These are phyloP conservation scores for Zopfia rhizophila DNA, from an alignment of 2,329 filamentous ascomycete species.

Conservation along the genomic window DNA sequence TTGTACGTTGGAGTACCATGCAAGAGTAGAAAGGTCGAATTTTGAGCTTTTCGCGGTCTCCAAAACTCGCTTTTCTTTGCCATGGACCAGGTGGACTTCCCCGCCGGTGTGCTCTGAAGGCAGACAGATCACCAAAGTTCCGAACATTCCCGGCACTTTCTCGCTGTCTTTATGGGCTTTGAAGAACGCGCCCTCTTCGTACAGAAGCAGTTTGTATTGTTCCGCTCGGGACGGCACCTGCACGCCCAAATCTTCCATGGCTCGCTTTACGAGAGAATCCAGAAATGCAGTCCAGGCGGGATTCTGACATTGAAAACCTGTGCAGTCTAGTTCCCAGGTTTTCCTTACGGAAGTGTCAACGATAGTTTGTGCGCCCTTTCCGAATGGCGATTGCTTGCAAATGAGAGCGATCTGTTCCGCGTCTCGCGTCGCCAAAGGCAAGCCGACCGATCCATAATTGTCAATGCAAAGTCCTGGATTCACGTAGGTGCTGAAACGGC, in stretches of 20 bases:
- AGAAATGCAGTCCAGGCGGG: slow-evolving; percentile 31
- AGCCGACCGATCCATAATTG: slow-evolving; percentile 14
- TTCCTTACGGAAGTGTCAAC: slow-evolving; percentile 40
- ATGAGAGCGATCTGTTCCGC: slow-evolving; percentile 24
- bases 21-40: slow-evolving; percentile 20
- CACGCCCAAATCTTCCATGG: slow-evolving; percentile 24
- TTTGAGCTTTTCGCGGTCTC: slow-evolving; percentile 34
- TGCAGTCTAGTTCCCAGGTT: slow-evolving; percentile 43
- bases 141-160: slow-evolving; percentile 62
- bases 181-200: slow-evolving; percentile 62
- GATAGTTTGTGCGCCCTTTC: slow-evolving; percentile 41
- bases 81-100: slow-evolving; percentile 55
- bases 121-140: slow-evolving; percentile 61
- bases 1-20: slow-evolving; percentile 64
- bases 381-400: slow-evolving; percentile 40
- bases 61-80: slow-evolving; percentile 30
- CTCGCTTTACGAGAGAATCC: slow-evolving; percentile 19
- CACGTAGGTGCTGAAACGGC: neutral
- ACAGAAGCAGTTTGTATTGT: slow-evolving; percentile 53
- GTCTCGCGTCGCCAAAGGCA: slow-evolving; percentile 15
- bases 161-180: slow-evolving; percentile 60
- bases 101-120: slow-evolving; percentile 62
- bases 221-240: slow-evolving; percentile 19
- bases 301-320: slow-evolving; percentile 33
- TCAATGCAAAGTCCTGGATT: slow-evolving; percentile 21